A percentile compares a stretch with the other conserved stretches of the same genome.
These are phyloP conservation scores for Termitomyces sp. DNA, from an alignment of 768 basidiomycete species.

Conservation along the genomic window DNA sequence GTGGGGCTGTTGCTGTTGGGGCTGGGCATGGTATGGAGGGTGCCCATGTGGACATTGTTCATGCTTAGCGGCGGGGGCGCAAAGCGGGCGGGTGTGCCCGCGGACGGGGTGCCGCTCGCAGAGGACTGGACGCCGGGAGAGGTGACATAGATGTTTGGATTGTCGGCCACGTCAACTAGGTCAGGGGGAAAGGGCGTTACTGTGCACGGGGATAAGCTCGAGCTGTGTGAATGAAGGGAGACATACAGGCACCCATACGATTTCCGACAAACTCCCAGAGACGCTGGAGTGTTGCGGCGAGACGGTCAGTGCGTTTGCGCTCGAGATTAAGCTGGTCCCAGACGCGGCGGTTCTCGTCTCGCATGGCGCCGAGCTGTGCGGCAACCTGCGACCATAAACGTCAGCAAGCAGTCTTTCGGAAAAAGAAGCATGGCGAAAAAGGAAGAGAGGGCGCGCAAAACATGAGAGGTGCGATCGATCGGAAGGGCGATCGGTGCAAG, in stretches of 20 bases:
- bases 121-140: constrained; percentile 35
- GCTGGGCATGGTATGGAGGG: constrained; percentile 41
- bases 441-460: constrained; percentile 1
- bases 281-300: constrained; percentile 53
- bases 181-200: constrained; percentile 49
- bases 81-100: constrained; percentile 22
- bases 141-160: constrained; percentile 72
- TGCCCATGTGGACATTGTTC: constrained; percentile 34
- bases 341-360: constrained; percentile 67
- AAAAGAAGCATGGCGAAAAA: constrained; percentile 3
- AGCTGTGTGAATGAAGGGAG: too few species aligned
- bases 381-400: constrained; percentile 36
- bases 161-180: constrained; percentile 48
- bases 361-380: constrained; percentile 63
- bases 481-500: neutral
- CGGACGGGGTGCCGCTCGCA: neutral
- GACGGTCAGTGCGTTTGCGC: constrained; percentile 55
- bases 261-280: constrained; percentile 63
- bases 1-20: constrained; percentile 31
- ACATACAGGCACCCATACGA: constrained; percentile 51
- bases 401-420: constrained; percentile 2
- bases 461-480: constrained; percentile 2
- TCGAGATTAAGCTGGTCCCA: constrained; percentile 55
- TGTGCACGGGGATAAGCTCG: constrained; percentile 11
- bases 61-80: constrained; percentile 33